phyloP scores from a whole-genome alignment of 2,329 filamentous ascomycete genomes.

The Penicillium sp. region DNA sequence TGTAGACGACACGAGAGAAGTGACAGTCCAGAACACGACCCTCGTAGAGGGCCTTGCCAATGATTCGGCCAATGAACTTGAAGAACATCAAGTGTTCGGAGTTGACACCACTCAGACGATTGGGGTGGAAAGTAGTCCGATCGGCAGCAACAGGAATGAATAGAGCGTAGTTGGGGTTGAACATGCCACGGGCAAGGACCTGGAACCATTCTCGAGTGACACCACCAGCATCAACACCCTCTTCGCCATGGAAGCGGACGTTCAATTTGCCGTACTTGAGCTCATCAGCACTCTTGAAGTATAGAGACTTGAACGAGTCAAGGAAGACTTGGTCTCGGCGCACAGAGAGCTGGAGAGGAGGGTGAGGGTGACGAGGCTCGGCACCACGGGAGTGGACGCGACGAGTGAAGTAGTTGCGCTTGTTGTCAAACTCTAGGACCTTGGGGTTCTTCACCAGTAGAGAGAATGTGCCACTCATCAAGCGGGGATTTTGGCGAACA shows the following conservation, averaged over 20 bases:
- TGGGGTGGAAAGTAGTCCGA: constrained; percentile 97
- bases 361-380: constrained; percentile 69
- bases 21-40: constrained; percentile 94
- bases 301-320: constrained; percentile 96
- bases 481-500: constrained; percentile 91
- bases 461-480: constrained; percentile 98
- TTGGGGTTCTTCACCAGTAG: constrained; percentile 97
- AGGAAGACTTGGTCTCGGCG: constrained; percentile 95
- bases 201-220: constrained; percentile 99
- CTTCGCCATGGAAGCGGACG: constrained; percentile 94
- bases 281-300: constrained; percentile 94
- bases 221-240: constrained; percentile 95
- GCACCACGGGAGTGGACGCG: constrained; percentile 77
- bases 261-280: constrained; percentile 99
- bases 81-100: constrained; percentile 96
- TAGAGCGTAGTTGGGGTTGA: constrained; percentile 94
- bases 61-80: constrained; percentile 98
- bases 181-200: constrained; percentile 95
- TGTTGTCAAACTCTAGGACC: constrained; percentile 98
- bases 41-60: constrained; percentile 97
- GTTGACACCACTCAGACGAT: constrained; percentile 90
- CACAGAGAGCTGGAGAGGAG: constrained; percentile 81
- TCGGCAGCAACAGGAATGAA: constrained; percentile 97
- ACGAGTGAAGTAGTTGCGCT: constrained; percentile 97
- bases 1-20: constrained; percentile 98